Base-by-base conservation (phyloP, 2,329 filamentous ascomycete genomes). In the Nigrospora sphaerica region DNA sequence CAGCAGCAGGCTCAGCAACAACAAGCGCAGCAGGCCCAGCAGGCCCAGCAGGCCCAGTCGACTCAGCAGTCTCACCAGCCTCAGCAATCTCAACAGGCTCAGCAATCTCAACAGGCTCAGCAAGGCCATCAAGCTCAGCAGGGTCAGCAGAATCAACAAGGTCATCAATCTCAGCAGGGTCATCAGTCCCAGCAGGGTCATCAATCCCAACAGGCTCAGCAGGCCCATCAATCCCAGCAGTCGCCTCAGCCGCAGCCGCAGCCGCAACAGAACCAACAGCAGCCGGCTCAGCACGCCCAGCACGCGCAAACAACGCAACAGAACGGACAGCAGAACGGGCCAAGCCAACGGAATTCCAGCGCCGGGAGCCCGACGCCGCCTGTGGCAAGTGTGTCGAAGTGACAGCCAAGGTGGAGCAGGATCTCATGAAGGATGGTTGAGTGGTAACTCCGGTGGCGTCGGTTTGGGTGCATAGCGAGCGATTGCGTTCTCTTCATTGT, bases 171-270 rank as follows among this genome's bases (percentile, higher is more conserved):
- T n/a, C 65, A 66, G 35, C 61, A 64, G 49, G 58, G 56, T 18
- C 42, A 37, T 14, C 28, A 23, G 32, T n/a, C 42, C 12, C 42
- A 44, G 3, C 42, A 36, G 17, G 42, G 50, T 39, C 52, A 47
- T 19, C 53, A 49, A 28, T 46, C 50, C 31, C 48, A 52, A 16
- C 45, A 47, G 6, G 47, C 49, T 16, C 52, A 48, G 34, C 50
- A 53, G 18, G 40, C 46, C 16, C 17, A 40, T 36, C 31, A 42
- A 44, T 32, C 42, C 12, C 81, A 86, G 55, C 80, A 83, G 56
- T 80, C 84, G 56, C 72, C 78, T 14, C 72, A 68, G 35, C 70
- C 69, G 13, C 69, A 74, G 4, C 71, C 75, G 49, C 66, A 72
- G 55, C 73, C 74, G 34, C 59, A 60, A 40, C 62, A 62, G n/a